Conservation (phyloP, 2,329 filamentous ascomycete genomes). For the Colletotrichum sp. region DNA sequence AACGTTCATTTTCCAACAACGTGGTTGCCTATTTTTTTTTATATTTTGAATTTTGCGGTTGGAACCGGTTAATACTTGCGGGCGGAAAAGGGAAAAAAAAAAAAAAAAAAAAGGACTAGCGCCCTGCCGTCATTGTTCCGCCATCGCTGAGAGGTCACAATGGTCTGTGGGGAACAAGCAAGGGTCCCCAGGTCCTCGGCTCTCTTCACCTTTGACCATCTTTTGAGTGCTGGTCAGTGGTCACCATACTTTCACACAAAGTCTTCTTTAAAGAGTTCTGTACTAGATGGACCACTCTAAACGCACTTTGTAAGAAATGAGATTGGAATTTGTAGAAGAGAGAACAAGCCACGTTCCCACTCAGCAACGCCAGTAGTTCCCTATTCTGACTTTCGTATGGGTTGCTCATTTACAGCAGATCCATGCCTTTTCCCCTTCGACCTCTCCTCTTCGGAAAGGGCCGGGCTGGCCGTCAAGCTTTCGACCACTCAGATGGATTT, state of each 20-base stretch:
- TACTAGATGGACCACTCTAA: background rate
- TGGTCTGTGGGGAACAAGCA: background rate
- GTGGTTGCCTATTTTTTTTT: no score
- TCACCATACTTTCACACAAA: background rate
- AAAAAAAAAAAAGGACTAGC: conserved; percentile 3
- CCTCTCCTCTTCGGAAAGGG: background rate
- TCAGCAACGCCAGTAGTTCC: background rate
- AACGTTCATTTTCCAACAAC: no score
- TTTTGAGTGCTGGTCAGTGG: background rate
- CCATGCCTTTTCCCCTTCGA: background rate
- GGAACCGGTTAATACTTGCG: no score
- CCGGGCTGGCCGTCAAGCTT: background rate
- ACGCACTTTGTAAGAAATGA: background rate
- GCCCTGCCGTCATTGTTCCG: conserved; percentile 2
- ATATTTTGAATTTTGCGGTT: no score
- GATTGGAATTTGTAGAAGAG: background rate
- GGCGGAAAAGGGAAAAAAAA: no score
- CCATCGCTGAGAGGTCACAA: conserved; percentile 9
- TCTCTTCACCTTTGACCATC: background rate
- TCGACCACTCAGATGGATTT: background rate
- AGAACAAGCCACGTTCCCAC: background rate
- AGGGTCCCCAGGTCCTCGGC: background rate
- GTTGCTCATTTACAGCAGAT: background rate
- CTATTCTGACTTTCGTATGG: background rate
- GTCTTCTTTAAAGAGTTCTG: background rate